Evolutionary conservation across 2,329 filamentous ascomycete species (phyloP).

Genomic region (Fusarium albidum): DNA sequence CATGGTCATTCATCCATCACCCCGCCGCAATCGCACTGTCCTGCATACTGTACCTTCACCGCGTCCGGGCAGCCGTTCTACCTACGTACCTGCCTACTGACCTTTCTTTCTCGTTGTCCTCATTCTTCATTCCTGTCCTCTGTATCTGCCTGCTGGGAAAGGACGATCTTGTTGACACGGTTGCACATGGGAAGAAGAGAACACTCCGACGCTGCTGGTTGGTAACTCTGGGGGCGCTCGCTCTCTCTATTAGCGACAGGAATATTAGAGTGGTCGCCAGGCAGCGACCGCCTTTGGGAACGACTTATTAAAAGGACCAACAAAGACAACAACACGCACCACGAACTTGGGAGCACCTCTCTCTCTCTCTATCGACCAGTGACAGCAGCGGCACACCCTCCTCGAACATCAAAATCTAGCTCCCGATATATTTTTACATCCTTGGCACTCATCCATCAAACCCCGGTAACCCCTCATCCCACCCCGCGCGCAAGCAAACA

Average conservation of each 20-base stretch:
- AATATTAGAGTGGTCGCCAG: constrained; percentile 36
- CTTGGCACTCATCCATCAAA: no score
- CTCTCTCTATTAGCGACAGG: constrained; percentile 19
- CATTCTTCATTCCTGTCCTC: no score
- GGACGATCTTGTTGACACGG: constrained; percentile 18
- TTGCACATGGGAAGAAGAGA: constrained; percentile 13
- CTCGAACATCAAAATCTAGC: no score
- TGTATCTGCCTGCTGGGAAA: not conserved
- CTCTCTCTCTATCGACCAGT: not conserved
- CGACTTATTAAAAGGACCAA: constrained; percentile 17
- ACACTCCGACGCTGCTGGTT: constrained; percentile 21
- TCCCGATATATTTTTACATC: no score
- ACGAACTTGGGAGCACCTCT: not conserved
- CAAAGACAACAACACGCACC: constrained; percentile 21
- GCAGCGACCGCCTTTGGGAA: constrained; percentile 36
- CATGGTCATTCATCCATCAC: no score
- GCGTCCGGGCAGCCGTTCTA: no score
- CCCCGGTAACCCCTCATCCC: constrained; percentile 1
- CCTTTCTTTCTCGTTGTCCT: not conserved
- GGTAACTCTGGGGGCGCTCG: constrained; percentile 15
- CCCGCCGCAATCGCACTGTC: no score
- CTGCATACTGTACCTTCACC: no score
- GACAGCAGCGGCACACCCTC: no score
- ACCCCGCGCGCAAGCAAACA: no score
- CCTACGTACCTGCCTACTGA: no score